These are phyloP conservation scores for Pyrus pyrifolia DNA, from an alignment of 306 rosid genomes.

Conservation along the genomic window DNA sequence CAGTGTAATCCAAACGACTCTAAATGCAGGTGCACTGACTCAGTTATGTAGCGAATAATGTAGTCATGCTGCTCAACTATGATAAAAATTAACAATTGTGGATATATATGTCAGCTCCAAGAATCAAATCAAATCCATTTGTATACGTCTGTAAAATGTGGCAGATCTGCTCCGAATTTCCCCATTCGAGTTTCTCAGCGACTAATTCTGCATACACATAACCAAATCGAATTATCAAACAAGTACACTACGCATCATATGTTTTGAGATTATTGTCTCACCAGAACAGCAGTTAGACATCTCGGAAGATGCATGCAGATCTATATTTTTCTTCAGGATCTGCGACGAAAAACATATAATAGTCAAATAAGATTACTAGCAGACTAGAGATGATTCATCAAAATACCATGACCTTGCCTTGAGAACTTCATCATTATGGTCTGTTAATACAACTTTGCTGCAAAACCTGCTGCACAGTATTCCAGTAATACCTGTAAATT, in stretches of 20 bases:
- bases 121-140: constrained; percentile 68
- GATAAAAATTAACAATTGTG: constrained; percentile 18
- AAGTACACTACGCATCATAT: constrained; percentile 2
- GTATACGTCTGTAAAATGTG: constrained; percentile 53
- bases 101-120: constrained; percentile 98
- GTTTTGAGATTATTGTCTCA: constrained; percentile 32
- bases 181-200: constrained; percentile 90
- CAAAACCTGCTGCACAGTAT: constrained; percentile 84
- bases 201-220: constrained; percentile 43
- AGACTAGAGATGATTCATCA: constrained; percentile 13
- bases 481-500: constrained; percentile 67
- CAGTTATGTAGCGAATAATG: neutral
- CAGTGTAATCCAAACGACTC: neutral
- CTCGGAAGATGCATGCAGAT: constrained; percentile 62
- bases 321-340: constrained; percentile 79
- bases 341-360: constrained; percentile 29
- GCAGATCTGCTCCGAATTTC: constrained; percentile 56
- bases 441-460: constrained; percentile 64
- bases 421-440: constrained; percentile 88
- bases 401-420: constrained; percentile 51
- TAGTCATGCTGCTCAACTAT: neutral
- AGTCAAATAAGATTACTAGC: constrained; percentile 11
- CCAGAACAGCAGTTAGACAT: constrained; percentile 37
- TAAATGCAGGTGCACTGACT: neutral
- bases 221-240: neutral